Percentiles rank a stretch among this genome's conserved stretches.
Evolutionary conservation across 2,329 filamentous ascomycete genomes (phyloP).

Genomic region (Pseudogymnoascus sp.): DNA sequence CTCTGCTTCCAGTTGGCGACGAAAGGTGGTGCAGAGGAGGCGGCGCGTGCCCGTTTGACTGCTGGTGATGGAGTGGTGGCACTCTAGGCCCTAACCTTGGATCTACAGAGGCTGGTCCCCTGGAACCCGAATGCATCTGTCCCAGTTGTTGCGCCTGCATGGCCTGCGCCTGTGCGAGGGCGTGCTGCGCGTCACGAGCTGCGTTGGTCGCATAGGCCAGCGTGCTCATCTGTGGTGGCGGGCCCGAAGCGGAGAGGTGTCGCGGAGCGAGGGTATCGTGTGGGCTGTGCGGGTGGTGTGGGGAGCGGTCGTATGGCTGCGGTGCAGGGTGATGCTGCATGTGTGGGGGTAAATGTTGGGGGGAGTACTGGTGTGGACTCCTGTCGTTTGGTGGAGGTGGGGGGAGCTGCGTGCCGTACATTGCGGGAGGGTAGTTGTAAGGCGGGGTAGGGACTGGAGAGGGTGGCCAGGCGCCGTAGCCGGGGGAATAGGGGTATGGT

Average conservation of each 20-base stretch:
- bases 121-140: neutral
- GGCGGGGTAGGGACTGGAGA: constrained; percentile 47
- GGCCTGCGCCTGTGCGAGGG: neutral
- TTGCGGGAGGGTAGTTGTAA: constrained; percentile 37
- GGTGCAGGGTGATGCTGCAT: constrained; percentile 28
- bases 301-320: constrained; percentile 22
- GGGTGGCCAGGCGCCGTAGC: constrained; percentile 44
- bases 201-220: neutral
- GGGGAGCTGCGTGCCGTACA: constrained; percentile 27
- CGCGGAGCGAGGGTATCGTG: constrained; percentile 19
- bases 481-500: constrained; percentile 32
- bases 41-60: neutral
- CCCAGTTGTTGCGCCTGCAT: neutral
- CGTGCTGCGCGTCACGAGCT: neutral
- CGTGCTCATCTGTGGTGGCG: constrained; percentile 15
- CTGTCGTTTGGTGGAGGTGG: constrained; percentile 24
- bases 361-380: constrained; percentile 20
- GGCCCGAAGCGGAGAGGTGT: constrained; percentile 4
- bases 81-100: neutral
- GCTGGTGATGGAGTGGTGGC: neutral
- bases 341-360: constrained; percentile 25
- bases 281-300: constrained; percentile 15
- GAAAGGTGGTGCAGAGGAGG: neutral
- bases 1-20: neutral
- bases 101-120: neutral